These are phyloP conservation scores for Dittrichia graveolens DNA, from an alignment of 129 eudicot species.

Conservation along the genomic window DNA sequence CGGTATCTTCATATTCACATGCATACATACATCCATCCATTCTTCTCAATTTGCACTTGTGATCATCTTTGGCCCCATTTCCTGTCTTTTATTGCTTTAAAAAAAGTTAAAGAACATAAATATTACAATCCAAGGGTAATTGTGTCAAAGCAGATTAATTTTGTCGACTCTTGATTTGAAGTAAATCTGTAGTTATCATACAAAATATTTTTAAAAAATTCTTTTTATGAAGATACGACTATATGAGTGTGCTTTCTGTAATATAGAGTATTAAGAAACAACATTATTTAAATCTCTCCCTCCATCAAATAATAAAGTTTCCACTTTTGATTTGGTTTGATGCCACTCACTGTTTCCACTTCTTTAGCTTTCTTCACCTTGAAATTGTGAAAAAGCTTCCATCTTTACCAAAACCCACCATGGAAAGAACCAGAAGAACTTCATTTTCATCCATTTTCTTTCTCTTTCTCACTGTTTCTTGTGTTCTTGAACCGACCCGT, in stretches of 20 bases:
- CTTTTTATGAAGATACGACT: not conserved
- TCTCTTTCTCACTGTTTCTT: slow-evolving; percentile 46
- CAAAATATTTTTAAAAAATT: not conserved
- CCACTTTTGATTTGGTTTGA: slow-evolving; percentile 4
- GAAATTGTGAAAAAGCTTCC: slow-evolving; percentile 27
- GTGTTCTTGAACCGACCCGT: slow-evolving; percentile 38
- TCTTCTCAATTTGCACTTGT: slow-evolving; percentile 36
- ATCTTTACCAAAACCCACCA: slow-evolving; percentile 42
- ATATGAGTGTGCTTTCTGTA: not conserved
- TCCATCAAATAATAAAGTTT: slow-evolving; percentile 23
- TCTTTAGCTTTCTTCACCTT: slow-evolving; percentile 32
- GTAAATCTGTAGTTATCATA: not conserved
- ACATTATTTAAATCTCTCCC: slow-evolving; percentile 32
- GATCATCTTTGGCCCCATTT: slow-evolving; percentile 42
- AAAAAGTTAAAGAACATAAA: slow-evolving; percentile 16
- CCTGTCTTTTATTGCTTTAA: slow-evolving; percentile 38
- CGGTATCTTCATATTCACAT: slow-evolving; percentile 32
- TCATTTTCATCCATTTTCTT: slow-evolving; percentile 41
- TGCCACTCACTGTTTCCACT: slow-evolving; percentile 35
- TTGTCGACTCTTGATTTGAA: not conserved
- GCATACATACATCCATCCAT: slow-evolving; percentile 39
- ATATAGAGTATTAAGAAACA: not conserved
- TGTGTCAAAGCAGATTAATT: slow-evolving; percentile 5
- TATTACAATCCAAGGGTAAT: slow-evolving; percentile 7
- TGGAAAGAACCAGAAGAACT: slow-evolving; percentile 29